Percentiles rank a stretch among this genome's conserved stretches.
phyloP scores from a whole-genome alignment of 306 rosid genomes.

The Geum urbanum region DNA sequence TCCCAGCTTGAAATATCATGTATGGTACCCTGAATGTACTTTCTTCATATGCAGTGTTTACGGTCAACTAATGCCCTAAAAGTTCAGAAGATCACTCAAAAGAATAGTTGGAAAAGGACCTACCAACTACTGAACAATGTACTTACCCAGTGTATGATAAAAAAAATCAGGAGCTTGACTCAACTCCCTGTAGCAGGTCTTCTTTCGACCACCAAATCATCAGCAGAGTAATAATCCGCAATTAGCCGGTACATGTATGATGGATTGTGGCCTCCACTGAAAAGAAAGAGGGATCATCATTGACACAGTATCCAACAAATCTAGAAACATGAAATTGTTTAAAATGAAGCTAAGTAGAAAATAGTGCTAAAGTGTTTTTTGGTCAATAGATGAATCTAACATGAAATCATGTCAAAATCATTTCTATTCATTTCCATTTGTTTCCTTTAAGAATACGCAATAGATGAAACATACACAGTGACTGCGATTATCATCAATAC shows the following conservation, averaged over 20 bases:
- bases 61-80: not conserved
- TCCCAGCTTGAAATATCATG: not conserved
- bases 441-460: not conserved
- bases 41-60: not conserved
- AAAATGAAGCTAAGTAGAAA: not conserved
- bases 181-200: conserved; percentile 52
- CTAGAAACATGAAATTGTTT: conserved; percentile 2
- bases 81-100: not conserved
- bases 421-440: not conserved
- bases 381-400: no score
- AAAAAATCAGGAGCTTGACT: conserved; percentile 29
- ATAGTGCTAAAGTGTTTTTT: not conserved
- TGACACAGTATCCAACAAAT: conserved; percentile 12
- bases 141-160: conserved; percentile 39
- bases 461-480: not conserved
- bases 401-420: not conserved
- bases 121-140: not conserved
- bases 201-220: conserved; percentile 78
- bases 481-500: conserved; percentile 14
- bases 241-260: conserved; percentile 96
- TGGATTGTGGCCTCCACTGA: conserved; percentile 95
- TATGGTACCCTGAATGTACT: not conserved
- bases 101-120: not conserved
- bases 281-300: conserved; percentile 27
- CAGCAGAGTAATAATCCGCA: conserved; percentile 91